Percentiles rank a stretch among this genome's conserved stretches.
These are phyloP conservation scores for Drechslerella dactyloides DNA, from an alignment of 2,329 filamentous ascomycete genomes.

Conservation along the genomic window DNA sequence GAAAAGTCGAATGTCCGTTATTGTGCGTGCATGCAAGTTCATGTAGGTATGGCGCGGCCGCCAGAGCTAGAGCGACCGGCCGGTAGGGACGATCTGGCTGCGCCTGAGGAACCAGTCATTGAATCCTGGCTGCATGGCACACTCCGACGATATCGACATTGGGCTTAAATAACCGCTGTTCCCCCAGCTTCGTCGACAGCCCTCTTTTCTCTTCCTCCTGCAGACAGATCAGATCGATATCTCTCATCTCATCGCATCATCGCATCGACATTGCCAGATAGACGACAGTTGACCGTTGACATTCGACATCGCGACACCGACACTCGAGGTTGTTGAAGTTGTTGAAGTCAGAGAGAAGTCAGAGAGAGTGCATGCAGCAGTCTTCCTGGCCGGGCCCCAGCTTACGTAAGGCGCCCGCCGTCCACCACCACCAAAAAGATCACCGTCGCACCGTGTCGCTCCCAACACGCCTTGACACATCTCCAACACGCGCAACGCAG, in stretches of 20 bases:
- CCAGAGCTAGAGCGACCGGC: background rate
- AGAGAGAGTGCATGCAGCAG: slow-evolving; percentile 12
- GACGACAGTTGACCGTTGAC: background rate
- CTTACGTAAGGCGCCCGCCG: background rate
- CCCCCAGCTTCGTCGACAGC: slow-evolving; percentile 26
- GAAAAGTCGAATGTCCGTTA: slow-evolving; percentile 10
- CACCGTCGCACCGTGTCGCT: slow-evolving; percentile 30
- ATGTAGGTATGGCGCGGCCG: background rate
- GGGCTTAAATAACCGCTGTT: slow-evolving; percentile 36
- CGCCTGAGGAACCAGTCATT: slow-evolving; percentile 9
- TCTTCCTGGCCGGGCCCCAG: background rate
- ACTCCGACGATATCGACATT: slow-evolving; percentile 12
- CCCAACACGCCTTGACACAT: slow-evolving; percentile 15
- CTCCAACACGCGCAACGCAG: slow-evolving; percentile 35
- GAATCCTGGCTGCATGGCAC: slow-evolving; percentile 8
- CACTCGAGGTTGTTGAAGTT: too few species aligned
- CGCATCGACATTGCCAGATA: background rate
- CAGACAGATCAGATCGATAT: slow-evolving; percentile 5
- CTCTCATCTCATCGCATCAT: too few species aligned
- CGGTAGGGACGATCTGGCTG: slow-evolving; percentile 1
- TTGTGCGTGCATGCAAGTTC: background rate
- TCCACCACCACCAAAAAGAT: background rate
- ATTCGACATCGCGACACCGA: background rate
- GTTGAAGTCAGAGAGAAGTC: too few species aligned
- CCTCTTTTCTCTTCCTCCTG: slow-evolving; percentile 12